A percentile compares a stretch with the other conserved stretches of the same genome.
phyloP scores from a whole-genome alignment of 371 early-diverging fungal species.

The Chytridium lagenaria region DNA sequence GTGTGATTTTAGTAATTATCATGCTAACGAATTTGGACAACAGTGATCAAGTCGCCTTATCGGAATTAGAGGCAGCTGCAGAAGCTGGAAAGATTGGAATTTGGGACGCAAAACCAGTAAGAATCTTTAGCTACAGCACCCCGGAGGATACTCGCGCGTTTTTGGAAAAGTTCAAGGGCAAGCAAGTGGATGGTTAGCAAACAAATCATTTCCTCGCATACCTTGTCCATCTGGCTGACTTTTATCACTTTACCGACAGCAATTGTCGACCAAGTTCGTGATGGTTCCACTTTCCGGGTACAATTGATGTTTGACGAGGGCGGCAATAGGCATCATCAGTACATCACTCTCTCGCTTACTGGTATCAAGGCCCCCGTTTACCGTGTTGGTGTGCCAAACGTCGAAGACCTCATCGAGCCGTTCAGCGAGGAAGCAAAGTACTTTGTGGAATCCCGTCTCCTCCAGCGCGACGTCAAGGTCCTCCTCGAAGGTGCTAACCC shows the following conservation, averaged over 20 bases:
- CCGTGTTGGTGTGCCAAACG: constrained; percentile 76
- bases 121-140: constrained; percentile 50
- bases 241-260: constrained; percentile 59
- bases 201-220: too few species aligned
- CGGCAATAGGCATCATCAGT: constrained; percentile 60
- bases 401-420: constrained; percentile 81
- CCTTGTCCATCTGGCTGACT: not conserved
- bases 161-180: constrained; percentile 80
- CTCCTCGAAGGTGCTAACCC: constrained; percentile 75
- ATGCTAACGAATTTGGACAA: too few species aligned
- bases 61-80: constrained; percentile 75
- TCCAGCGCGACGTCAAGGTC: constrained; percentile 90
- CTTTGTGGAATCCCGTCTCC: constrained; percentile 87
- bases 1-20: constrained; percentile 41
- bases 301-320: constrained; percentile 68
- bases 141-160: constrained; percentile 78
- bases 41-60: constrained; percentile 66
- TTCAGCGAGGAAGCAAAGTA: constrained; percentile 90
- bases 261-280: constrained; percentile 91
- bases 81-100: constrained; percentile 74
- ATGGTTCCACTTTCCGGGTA: constrained; percentile 88
- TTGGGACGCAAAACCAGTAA: constrained; percentile 68
- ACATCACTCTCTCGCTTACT: constrained; percentile 78
- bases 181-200: constrained; percentile 71
- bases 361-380: constrained; percentile 88